phyloP scores from a whole-genome alignment of 495 filamentous ascomycete genomes.

The Xylaria venustula region DNA sequence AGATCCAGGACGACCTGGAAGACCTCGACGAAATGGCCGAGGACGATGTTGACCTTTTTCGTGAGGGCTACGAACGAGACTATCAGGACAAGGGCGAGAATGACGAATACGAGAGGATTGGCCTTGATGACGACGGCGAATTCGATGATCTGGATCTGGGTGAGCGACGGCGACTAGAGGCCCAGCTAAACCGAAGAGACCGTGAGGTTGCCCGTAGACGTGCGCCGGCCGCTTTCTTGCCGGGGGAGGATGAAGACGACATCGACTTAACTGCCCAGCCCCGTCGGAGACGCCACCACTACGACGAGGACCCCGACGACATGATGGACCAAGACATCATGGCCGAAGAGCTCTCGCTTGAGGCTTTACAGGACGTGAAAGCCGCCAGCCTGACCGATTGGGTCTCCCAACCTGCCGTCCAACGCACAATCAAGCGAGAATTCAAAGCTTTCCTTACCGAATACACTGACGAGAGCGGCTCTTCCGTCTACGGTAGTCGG shows the following conservation, averaged over 20 bases:
- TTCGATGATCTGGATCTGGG: slow-evolving; percentile 76
- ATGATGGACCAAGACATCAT: slow-evolving; percentile 90
- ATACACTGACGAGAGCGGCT: slow-evolving; percentile 82
- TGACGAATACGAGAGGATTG: slow-evolving; percentile 44
- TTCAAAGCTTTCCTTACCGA: slow-evolving; percentile 98
- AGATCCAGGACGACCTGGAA: slow-evolving; percentile 78
- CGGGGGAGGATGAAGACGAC: slow-evolving; percentile 68
- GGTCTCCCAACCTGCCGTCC: slow-evolving; percentile 86
- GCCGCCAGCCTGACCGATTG: slow-evolving; percentile 90
- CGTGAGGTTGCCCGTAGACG: slow-evolving; percentile 71
- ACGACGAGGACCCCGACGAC: slow-evolving; percentile 91
- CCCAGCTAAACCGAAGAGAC: slow-evolving; percentile 79
- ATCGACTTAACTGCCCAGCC: slow-evolving; percentile 80
- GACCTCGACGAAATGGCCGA: slow-evolving; percentile 96
- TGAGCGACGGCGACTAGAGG: slow-evolving; percentile 82
- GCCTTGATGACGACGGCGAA: slow-evolving; percentile 52
- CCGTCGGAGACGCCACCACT: slow-evolving; percentile 75
- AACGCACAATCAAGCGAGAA: slow-evolving; percentile 89
- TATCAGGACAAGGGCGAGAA: slow-evolving; percentile 60
- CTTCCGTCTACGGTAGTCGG: slow-evolving; percentile 90
- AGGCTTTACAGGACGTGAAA: slow-evolving; percentile 91
- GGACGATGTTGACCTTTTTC: slow-evolving; percentile 94
- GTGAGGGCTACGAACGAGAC: slow-evolving; percentile 83
- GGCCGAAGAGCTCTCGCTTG: slow-evolving; percentile 89
- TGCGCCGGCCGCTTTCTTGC: slow-evolving; percentile 81